These are phyloP conservation scores for Hygrocybe coccinea DNA, from an alignment of 768 basidiomycete species.

Conservation along the genomic window DNA sequence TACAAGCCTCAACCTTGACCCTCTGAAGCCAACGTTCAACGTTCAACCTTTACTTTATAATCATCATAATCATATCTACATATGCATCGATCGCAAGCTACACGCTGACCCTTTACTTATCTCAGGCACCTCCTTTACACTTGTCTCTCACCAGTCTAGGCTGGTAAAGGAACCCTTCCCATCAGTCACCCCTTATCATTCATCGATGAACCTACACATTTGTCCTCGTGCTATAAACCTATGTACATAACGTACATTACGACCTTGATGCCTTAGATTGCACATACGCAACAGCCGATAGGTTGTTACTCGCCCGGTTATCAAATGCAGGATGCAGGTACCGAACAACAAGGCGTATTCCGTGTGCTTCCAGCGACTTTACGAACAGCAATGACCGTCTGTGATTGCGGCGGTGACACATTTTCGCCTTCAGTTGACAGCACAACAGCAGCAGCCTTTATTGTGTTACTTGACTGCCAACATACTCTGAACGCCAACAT, in stretches of 20 bases:
- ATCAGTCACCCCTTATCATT: conserved; percentile 52
- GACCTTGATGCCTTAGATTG: conserved; percentile 11
- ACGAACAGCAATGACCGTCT: neutral
- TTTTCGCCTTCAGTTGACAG: neutral
- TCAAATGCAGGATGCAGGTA: neutral
- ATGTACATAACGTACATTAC: conserved; percentile 11
- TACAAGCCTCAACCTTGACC: no score
- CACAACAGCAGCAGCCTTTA: no score
- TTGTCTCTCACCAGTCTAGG: conserved; percentile 7
- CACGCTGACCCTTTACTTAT: neutral
- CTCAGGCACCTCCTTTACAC: neutral
- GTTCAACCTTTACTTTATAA: neutral
- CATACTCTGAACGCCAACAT: no score
- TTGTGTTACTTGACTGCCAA: no score
- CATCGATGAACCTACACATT: conserved; percentile 32
- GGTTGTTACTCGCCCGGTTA: conserved; percentile 1
- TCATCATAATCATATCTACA: neutral
- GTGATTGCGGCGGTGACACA: neutral
- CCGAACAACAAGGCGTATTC: neutral
- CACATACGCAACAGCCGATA: conserved; percentile 3
- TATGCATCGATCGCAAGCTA: no score
- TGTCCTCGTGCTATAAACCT: conserved; percentile 2
- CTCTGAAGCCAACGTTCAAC: neutral
- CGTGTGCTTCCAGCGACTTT: neutral
- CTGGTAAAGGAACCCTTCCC: conserved; percentile 26